Evolutionary conservation across 805 yeast genomes (phyloP).

Genomic region (Tetrapisispora phaffii): DNA sequence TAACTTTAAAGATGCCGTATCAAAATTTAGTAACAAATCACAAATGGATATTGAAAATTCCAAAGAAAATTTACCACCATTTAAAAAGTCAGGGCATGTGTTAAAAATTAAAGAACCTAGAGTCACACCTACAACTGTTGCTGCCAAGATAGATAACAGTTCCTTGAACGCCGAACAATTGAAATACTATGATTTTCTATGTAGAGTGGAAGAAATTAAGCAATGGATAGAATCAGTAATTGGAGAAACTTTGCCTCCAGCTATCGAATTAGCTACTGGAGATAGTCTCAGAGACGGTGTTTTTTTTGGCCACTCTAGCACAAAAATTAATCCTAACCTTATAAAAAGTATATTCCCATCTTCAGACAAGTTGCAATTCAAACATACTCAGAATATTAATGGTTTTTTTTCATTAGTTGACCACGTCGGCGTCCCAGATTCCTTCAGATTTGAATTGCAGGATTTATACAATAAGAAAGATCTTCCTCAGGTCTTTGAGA

Average conservation of each 20-base stretch:
- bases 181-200: slow-evolving; percentile 67
- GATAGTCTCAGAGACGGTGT: slow-evolving; percentile 77
- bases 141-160: slow-evolving; percentile 3
- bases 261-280: slow-evolving; percentile 42
- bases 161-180: slow-evolving; percentile 12
- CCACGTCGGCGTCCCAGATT: slow-evolving; percentile 67
- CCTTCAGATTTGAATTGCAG: slow-evolving; percentile 83
- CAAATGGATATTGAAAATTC: background rate
- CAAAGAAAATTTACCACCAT: background rate
- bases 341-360: slow-evolving; percentile 45
- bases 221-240: slow-evolving; percentile 65
- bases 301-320: slow-evolving; percentile 67
- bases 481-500: slow-evolving; percentile 87
- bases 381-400: slow-evolving; percentile 88
- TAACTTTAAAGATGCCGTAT: background rate
- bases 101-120: background rate
- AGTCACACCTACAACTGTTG: background rate
- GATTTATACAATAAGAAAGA: slow-evolving; percentile 88
- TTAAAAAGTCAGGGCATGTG: background rate
- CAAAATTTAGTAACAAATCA: background rate
- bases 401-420: slow-evolving; percentile 64
- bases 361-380: slow-evolving; percentile 63
- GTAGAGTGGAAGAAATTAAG: slow-evolving; percentile 74
- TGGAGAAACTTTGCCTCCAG: slow-evolving; percentile 46
- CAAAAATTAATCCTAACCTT: slow-evolving; percentile 58